phyloP scores from a whole-genome alignment of 2,329 filamentous ascomycete genomes.

The Xylariaceae sp. region DNA sequence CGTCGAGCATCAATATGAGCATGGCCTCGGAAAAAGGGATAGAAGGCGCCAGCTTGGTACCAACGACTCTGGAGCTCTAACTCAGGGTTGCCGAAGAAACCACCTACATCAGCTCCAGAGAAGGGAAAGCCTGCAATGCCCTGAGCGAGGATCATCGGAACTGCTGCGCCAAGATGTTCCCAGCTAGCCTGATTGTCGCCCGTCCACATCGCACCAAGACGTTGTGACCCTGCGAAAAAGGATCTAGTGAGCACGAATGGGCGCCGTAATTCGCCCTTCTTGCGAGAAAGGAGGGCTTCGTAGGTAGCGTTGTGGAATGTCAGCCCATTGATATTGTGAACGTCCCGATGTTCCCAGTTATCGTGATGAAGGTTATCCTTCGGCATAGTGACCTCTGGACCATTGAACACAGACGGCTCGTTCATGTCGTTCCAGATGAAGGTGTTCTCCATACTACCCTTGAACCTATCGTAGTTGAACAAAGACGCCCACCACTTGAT shows the following conservation, averaged over 20 bases:
- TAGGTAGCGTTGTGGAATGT: conserved; percentile 95
- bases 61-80: conserved; percentile 90
- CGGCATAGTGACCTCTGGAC: conserved; percentile 97
- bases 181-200: conserved; percentile 95
- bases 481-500: conserved; percentile 88
- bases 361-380: conserved; percentile 94
- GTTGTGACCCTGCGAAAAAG: conserved; percentile 89
- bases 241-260: conserved; percentile 93
- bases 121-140: conserved; percentile 94
- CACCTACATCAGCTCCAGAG: conserved; percentile 91
- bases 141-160: conserved; percentile 93
- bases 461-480: conserved; percentile 87
- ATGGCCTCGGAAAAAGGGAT: conserved; percentile 96
- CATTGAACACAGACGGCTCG: conserved; percentile 98
- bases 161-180: conserved; percentile 84
- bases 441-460: conserved; percentile 81
- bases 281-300: conserved; percentile 79
- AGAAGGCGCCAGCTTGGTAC: conserved; percentile 97
- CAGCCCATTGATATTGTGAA: conserved; percentile 95
- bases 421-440: conserved; percentile 99
- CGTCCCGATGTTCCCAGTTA: conserved; percentile 93
- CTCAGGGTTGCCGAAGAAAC: conserved; percentile 96
- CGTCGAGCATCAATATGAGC: conserved; percentile 96
- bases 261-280: conserved; percentile 80
- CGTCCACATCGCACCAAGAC: conserved; percentile 96